Evolutionary conservation across 306 rosid genomes (phyloP).

Genomic region (Lathyrus sativus): DNA sequence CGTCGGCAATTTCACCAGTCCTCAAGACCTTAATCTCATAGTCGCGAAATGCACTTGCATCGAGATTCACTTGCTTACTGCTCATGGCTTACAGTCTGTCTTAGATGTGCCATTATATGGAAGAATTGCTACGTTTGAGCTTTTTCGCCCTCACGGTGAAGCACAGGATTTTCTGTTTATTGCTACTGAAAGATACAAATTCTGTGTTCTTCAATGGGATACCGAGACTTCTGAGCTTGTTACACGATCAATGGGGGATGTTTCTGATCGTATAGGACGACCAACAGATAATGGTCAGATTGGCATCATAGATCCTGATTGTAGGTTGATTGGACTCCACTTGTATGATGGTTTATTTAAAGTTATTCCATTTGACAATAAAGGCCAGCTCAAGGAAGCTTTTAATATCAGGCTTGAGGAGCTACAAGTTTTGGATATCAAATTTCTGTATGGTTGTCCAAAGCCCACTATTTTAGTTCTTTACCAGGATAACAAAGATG

Average conservation of each 20-base stretch:
- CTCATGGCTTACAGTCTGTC: constrained; percentile 89
- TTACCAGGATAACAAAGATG: constrained; percentile 98
- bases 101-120: no score
- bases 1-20: constrained; percentile 94
- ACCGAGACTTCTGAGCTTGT: constrained; percentile 74
- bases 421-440: constrained; percentile 95
- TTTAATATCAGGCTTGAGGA: constrained; percentile 99
- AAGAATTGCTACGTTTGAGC: constrained; percentile 91
- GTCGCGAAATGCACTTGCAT: constrained; percentile 96
- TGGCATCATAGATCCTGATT: constrained; percentile 92
- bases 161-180: constrained; percentile 88
- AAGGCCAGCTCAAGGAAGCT: no score
- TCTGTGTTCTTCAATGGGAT: constrained; percentile 98
- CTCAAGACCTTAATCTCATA: constrained; percentile 95
- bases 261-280: no score
- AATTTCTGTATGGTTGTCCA: constrained; percentile 92
- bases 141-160: constrained; percentile 97
- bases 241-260: constrained; percentile 42
- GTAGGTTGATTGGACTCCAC: constrained; percentile 96
- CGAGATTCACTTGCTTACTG: constrained; percentile 88
- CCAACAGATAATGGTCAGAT: no score
- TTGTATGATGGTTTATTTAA: constrained; percentile 93
- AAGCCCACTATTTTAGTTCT: constrained; percentile 97
- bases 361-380: constrained; percentile 95
- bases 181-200: constrained; percentile 96